These are phyloP conservation scores for Diplodia seriata DNA, from an alignment of 2,329 filamentous ascomycete species.

Conservation along the genomic window DNA sequence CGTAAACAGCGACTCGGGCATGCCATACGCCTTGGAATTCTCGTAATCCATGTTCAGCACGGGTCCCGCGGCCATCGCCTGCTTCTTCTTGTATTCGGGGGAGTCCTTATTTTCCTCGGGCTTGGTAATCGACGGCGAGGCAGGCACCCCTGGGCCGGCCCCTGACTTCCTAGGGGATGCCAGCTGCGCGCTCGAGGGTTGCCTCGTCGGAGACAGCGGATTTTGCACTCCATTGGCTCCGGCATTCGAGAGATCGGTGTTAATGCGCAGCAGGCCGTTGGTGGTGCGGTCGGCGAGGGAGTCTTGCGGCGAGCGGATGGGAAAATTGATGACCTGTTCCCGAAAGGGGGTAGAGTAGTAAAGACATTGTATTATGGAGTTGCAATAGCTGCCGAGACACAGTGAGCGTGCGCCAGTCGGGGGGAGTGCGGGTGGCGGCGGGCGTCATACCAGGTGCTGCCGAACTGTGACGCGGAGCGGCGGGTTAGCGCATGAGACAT, in stretches of 20 bases:
- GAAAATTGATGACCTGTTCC: slow-evolving; percentile 92
- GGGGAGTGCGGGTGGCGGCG: slow-evolving; percentile 17
- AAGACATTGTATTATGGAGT: slow-evolving; percentile 95
- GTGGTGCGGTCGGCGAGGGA: slow-evolving; percentile 65
- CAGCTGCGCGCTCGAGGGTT: slow-evolving; percentile 41
- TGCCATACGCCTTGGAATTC: slow-evolving; percentile 80
- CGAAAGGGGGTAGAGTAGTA: slow-evolving; percentile 96
- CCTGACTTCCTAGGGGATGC: slow-evolving; percentile 49
- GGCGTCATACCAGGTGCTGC: slow-evolving; percentile 85
- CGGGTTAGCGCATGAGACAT: slow-evolving; percentile 37
- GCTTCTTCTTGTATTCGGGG: slow-evolving; percentile 97
- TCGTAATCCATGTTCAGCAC: slow-evolving; percentile 85
- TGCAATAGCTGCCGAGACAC: slow-evolving; percentile 77
- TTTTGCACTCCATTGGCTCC: slow-evolving; percentile 47
- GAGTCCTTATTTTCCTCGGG: slow-evolving; percentile 94
- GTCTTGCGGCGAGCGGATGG: slow-evolving; percentile 72
- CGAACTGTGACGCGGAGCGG: slow-evolving; percentile 68
- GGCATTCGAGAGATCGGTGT: slow-evolving; percentile 47
- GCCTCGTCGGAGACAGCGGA: slow-evolving; percentile 63
- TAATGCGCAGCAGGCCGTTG: slow-evolving; percentile 46
- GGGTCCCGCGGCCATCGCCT: slow-evolving; percentile 85
- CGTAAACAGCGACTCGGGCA: slow-evolving; percentile 94
- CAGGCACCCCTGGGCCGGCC: slow-evolving; percentile 54
- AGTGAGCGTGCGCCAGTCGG: slow-evolving; percentile 32
- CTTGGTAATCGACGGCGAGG: slow-evolving; percentile 65